Conservation (phyloP, 1,139 yeast species). For the Lodderomyces orthopsilosis region DNA sequence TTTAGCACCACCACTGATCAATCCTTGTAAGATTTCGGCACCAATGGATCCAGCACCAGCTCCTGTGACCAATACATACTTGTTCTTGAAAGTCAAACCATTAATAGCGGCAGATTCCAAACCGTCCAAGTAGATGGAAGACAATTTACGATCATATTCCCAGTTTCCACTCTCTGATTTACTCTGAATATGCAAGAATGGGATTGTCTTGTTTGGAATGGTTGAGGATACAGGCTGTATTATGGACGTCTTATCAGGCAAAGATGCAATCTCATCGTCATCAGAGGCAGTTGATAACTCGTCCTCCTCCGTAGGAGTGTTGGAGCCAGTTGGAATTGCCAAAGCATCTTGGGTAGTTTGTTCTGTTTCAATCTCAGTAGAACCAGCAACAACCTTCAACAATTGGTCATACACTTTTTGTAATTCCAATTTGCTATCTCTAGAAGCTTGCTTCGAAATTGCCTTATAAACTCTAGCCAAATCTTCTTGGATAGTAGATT, state of each 20-base stretch:
- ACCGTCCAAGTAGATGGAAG: slow-evolving; percentile 81
- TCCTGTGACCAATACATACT: slow-evolving; percentile 90
- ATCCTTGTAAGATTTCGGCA: slow-evolving; percentile 93
- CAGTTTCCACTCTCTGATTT: slow-evolving; percentile 68
- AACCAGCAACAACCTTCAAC: slow-evolving; percentile 66
- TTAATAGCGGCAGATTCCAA: slow-evolving; percentile 90
- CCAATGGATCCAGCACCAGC: slow-evolving; percentile 99
- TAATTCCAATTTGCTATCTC: slow-evolving; percentile 68
- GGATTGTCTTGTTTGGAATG: slow-evolving; percentile 82
- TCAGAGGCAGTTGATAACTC: slow-evolving; percentile 46
- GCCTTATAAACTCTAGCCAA: slow-evolving; percentile 82
- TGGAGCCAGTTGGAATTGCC: slow-evolving; percentile 33
- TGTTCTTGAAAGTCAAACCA: slow-evolving; percentile 87
- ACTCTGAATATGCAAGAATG: slow-evolving; percentile 89
- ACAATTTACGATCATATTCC: slow-evolving; percentile 77
- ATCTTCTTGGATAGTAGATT: slow-evolving; percentile 81
- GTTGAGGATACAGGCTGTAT: slow-evolving; percentile 71
- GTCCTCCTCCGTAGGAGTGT: slow-evolving; percentile 46
- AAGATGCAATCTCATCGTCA: slow-evolving; percentile 74
- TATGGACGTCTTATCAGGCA: slow-evolving; percentile 68
- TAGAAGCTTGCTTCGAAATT: slow-evolving; percentile 66
- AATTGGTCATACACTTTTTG: slow-evolving; percentile 78
- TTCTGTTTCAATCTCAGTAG: slow-evolving; percentile 60
- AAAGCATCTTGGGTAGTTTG: slow-evolving; percentile 43
- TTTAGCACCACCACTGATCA: slow-evolving; percentile 96